These are phyloP conservation scores for Plantago ovata DNA, from an alignment of 257 asterid species.

Conservation along the genomic window DNA sequence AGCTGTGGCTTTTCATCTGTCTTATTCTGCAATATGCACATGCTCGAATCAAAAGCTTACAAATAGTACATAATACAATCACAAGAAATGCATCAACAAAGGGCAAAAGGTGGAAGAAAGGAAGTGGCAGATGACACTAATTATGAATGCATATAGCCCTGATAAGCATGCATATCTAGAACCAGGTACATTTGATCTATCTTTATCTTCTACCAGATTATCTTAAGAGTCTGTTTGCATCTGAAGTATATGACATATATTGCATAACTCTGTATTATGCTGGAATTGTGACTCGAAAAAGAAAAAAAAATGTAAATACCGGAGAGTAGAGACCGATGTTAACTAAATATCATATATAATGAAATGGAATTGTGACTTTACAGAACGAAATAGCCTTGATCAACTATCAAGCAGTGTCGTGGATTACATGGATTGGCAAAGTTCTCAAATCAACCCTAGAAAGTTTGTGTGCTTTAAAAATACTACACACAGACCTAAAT, in stretches of 20 bases:
- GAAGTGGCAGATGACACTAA: neutral
- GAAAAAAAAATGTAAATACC: too few species aligned
- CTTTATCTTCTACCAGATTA: neutral
- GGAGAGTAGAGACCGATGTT: too few species aligned
- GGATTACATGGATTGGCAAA: neutral
- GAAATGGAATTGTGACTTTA: neutral
- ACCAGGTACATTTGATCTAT: neutral
- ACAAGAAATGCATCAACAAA: neutral
- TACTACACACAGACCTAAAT: too few species aligned
- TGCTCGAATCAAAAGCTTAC: neutral
- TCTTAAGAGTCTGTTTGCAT: neutral
- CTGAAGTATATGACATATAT: neutral
- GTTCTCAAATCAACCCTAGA: neutral
- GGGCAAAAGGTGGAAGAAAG: neutral
- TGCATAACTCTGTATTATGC: too few species aligned
- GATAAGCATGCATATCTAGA: neutral
- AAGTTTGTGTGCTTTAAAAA: neutral
- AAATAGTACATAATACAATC: neutral
- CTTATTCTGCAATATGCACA: slow-evolving; percentile 28
- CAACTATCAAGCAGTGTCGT: neutral
- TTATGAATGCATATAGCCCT: neutral
- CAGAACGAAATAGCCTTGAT: neutral
- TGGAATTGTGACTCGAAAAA: too few species aligned
- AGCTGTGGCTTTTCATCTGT: slow-evolving; percentile 28
- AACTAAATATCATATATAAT: too few species aligned